Conservation (phyloP, 352 stramenopile genomes). For the Globisporangium uncinulatum region DNA sequence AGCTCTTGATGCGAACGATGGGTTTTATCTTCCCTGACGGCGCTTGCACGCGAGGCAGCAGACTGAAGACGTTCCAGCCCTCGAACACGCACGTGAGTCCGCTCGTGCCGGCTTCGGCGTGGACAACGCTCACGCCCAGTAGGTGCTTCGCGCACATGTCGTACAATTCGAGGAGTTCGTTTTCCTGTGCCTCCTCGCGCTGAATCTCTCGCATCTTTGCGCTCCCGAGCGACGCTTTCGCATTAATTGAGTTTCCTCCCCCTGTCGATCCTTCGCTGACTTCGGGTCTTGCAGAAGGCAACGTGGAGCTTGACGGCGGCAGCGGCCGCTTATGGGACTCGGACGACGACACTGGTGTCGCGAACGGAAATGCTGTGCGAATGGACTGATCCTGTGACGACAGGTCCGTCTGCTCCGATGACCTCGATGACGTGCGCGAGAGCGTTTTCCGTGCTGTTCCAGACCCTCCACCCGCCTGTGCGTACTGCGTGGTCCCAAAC, state of each 20-base stretch:
- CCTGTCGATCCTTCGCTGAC: background rate
- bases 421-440: constrained; percentile 11
- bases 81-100: constrained; percentile 51
- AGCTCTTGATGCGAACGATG: constrained; percentile 33
- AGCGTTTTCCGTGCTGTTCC: constrained; percentile 1
- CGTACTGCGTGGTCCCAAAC: constrained; percentile 31
- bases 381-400: constrained; percentile 8
- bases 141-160: constrained; percentile 43
- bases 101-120: constrained; percentile 58
- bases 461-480: background rate
- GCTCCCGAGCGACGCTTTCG: constrained; percentile 1
- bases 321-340: constrained; percentile 7
- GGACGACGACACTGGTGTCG: constrained; percentile 12
- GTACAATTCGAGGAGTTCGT: constrained; percentile 55
- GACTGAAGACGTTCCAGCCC: constrained; percentile 59
- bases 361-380: constrained; percentile 18
- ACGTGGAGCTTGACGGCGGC: background rate
- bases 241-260: background rate
- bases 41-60: constrained; percentile 36
- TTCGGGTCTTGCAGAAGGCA: background rate
- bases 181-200: constrained; percentile 32
- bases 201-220: constrained; percentile 8
- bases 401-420: constrained; percentile 2
- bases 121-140: constrained; percentile 42
- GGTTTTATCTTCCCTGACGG: constrained; percentile 19